phyloP scores from a whole-genome alignment of 1,284 basidiomycete genomes.

The Trichosporon ovoides region DNA sequence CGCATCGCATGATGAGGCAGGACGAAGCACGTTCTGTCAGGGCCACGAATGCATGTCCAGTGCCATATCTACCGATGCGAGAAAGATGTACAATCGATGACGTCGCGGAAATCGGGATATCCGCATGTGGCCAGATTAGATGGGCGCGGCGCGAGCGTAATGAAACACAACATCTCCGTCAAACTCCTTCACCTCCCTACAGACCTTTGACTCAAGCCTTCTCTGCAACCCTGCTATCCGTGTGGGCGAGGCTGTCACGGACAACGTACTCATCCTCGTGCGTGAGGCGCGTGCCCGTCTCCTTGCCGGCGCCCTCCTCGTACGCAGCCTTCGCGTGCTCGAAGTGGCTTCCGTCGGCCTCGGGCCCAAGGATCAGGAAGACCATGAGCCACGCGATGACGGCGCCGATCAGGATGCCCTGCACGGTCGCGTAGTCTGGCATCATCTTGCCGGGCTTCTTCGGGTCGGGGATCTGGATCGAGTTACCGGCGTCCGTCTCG shows the following conservation, averaged over 20 bases:
- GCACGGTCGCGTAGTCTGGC: conserved; percentile 77
- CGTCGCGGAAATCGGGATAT: too few relatives aligned
- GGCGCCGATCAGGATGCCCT: conserved; percentile 75
- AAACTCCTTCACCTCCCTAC: neutral
- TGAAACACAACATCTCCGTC: too few relatives aligned
- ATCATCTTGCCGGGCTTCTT: conserved; percentile 50
- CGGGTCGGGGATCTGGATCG: conserved; percentile 19
- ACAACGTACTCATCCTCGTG: conserved; percentile 1
- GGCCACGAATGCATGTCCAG: too few relatives aligned
- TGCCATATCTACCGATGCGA: too few relatives aligned
- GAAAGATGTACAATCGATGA: too few relatives aligned
- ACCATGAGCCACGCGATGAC: conserved; percentile 47
- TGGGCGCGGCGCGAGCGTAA: too few relatives aligned
- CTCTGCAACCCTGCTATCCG: neutral
- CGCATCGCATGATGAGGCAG: too few relatives aligned
- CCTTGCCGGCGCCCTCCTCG: conserved; percentile 61
- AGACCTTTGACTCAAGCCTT: neutral
- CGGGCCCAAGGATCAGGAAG: conserved; percentile 51
- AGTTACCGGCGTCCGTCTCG: conserved; percentile 64
- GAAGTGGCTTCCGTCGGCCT: conserved; percentile 70
- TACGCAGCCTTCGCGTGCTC: conserved; percentile 74
- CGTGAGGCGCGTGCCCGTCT: neutral
- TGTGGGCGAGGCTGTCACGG: neutral
- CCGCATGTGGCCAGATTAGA: too few relatives aligned
- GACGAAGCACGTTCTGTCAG: too few relatives aligned